Base-by-base conservation (phyloP, 371 early-diverging fungal species). In the Apophysomyces variabilis region DNA sequence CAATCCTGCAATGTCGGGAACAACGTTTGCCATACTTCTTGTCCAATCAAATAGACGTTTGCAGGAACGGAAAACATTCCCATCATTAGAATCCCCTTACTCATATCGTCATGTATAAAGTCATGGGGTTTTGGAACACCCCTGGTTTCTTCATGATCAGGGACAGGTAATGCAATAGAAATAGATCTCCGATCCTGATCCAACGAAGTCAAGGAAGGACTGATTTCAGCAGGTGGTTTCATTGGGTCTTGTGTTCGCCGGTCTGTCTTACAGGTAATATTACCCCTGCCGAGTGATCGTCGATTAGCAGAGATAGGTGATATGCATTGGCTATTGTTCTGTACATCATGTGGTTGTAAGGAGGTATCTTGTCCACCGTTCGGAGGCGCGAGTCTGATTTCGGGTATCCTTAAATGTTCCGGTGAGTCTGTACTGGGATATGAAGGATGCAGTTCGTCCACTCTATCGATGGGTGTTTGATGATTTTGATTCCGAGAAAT, bases 1-100 rank as follows among this genome's bases (percentile, higher is more conserved):
- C 87, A 89, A 12, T 75, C 80, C 45, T 83, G 69, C 5, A 88
- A 60, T 0, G 85, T 86, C 1, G 89, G 87, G 43, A 90, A 85
- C 9, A 89, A 68, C 5, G 67, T 62, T 32, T 60, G 66, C 41
- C 63, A 45, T 4, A 65, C 45, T 6, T 50, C 61, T 18, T 38
- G 60, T 11, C 18, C 26, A 16, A n/a, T 61, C 36, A 14, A 54
- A 11, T 26, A 60, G 43, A 39, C 21, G 5, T 58, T 59, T 21
- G 38, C 45, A 43, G 57, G 62, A 41, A 50, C 18, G 35, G 37
- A 26, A 21, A 50, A 18, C 1, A 21, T 32, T 8, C 54, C 54
- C 21, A 50, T 50, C 54, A 7, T 21, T 5, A 50, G 9, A 8
- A 21, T 50, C 21, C 21, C 54, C 21, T 50, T 50, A 18, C 5